Conservation (phyloP, 2,329 filamentous ascomycete species). For the Mycocentrospora acerina region DNA sequence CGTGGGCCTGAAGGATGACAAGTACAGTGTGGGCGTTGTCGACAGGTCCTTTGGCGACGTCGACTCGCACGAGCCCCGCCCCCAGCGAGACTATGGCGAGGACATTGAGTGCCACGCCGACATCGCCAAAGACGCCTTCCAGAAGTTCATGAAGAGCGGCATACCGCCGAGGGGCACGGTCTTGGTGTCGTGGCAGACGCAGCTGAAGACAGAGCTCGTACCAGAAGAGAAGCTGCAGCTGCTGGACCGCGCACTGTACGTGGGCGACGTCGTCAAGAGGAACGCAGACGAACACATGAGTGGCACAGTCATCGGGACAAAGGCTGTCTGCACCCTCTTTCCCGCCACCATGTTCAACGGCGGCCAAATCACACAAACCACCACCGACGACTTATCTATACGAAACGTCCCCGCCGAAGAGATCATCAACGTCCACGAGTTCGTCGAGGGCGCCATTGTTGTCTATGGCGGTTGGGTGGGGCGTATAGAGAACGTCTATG, state of each 20-base stretch:
- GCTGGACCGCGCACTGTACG: slow-evolving; percentile 55
- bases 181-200: slow-evolving; percentile 51
- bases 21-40: slow-evolving; percentile 47
- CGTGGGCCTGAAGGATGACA: slow-evolving; percentile 43
- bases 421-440: slow-evolving; percentile 48
- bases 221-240: slow-evolving; percentile 49
- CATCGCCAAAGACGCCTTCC: slow-evolving; percentile 36
- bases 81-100: slow-evolving; percentile 41
- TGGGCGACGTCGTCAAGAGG: slow-evolving; percentile 59
- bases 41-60: slow-evolving; percentile 47
- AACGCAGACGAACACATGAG: slow-evolving; percentile 52
- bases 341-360: slow-evolving; percentile 31
- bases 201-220: slow-evolving; percentile 45
- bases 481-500: slow-evolving; percentile 51
- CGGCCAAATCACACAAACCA: slow-evolving; percentile 20
- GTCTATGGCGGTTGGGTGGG: slow-evolving; percentile 60
- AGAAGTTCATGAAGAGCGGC: slow-evolving; percentile 45
- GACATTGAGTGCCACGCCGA: slow-evolving; percentile 40
- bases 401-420: slow-evolving; percentile 48
- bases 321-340: slow-evolving; percentile 49
- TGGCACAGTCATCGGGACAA: slow-evolving; percentile 56
- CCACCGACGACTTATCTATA: slow-evolving; percentile 39
- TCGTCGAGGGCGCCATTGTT: slow-evolving; percentile 54
- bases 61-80: slow-evolving; percentile 49
- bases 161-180: slow-evolving; percentile 56